These are phyloP conservation scores for Calonectria pseudoreteaudii DNA, from an alignment of 2,329 filamentous ascomycete genomes.

Conservation along the genomic window DNA sequence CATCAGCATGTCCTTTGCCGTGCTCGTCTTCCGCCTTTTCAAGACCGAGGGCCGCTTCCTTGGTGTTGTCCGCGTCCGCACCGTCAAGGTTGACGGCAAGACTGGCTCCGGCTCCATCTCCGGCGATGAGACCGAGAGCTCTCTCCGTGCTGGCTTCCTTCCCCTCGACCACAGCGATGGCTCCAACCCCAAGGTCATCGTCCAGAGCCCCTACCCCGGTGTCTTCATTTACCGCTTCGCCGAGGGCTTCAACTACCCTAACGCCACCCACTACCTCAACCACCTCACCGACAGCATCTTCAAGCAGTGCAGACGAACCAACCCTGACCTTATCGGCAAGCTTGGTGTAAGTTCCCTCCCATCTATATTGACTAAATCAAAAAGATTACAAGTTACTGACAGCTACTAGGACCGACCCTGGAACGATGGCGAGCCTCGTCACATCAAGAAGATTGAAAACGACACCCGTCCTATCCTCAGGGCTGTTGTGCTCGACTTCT, in stretches of 20 bases:
- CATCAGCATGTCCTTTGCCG: slow-evolving; percentile 74
- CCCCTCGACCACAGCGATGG: slow-evolving; percentile 63
- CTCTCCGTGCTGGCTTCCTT: slow-evolving; percentile 56
- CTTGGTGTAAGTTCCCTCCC: slow-evolving; percentile 54
- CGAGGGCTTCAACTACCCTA: slow-evolving; percentile 68
- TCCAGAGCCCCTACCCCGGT: slow-evolving; percentile 63
- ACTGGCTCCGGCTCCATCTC: slow-evolving; percentile 39
- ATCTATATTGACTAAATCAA: background rate
- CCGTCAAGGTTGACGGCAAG: slow-evolving; percentile 81
- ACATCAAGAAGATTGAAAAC: slow-evolving; percentile 46
- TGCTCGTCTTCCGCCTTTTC: slow-evolving; percentile 82
- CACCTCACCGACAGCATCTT: slow-evolving; percentile 60
- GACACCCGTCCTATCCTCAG: slow-evolving; percentile 63
- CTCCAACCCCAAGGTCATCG: slow-evolving; percentile 59
- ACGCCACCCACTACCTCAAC: slow-evolving; percentile 64
- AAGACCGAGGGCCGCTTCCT: slow-evolving; percentile 84
- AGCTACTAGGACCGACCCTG: slow-evolving; percentile 62
- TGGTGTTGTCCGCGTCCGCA: slow-evolving; percentile 84
- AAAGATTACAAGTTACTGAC: slow-evolving; percentile 21
- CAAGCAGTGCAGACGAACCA: slow-evolving; percentile 58
- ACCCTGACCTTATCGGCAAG: slow-evolving; percentile 57
- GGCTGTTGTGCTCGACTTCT: slow-evolving; percentile 68
- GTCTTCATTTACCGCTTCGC: slow-evolving; percentile 68
- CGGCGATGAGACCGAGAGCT: slow-evolving; percentile 46
- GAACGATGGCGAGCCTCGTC: slow-evolving; percentile 63